Percentiles rank a stretch among this genome's conserved stretches.
Conservation (phyloP, 2,329 filamentous ascomycete species). For the Fusarium denticulatum region DNA sequence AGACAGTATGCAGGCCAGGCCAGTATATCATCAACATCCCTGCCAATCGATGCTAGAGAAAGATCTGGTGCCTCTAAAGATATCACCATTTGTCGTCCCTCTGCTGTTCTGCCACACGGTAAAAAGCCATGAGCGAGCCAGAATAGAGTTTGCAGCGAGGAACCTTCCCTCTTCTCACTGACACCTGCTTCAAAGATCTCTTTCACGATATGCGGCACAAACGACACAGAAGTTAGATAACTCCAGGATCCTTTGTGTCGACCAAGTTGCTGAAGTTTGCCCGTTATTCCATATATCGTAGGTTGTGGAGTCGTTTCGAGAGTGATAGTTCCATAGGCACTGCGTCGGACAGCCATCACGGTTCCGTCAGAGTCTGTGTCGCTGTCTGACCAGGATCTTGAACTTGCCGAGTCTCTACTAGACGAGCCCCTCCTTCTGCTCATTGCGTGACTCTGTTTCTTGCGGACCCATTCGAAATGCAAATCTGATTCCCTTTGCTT, state of each 20-base stretch:
- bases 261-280: neutral
- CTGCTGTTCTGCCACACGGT: rapidly evolving
- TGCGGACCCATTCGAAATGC: neutral
- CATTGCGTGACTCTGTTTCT: rapidly evolving
- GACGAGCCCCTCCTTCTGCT: neutral
- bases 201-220: neutral
- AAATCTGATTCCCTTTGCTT: neutral
- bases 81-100: neutral
- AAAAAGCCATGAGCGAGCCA: neutral
- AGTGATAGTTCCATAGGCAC: rapidly evolving
- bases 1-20: neutral
- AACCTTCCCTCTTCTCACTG: neutral
- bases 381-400: neutral
- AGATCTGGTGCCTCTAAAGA: neutral
- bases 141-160: neutral
- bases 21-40: rapidly evolving
- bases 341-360: neutral
- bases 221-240: neutral
- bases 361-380: neutral
- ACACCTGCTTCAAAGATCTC: neutral
- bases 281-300: neutral
- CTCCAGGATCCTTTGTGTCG: neutral
- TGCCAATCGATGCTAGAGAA: neutral
- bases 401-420: rapidly evolving
- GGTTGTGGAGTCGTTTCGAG: neutral